phyloP scores from a whole-genome alignment of 305 asterid genomes.

The Coffea humblotiana region DNA sequence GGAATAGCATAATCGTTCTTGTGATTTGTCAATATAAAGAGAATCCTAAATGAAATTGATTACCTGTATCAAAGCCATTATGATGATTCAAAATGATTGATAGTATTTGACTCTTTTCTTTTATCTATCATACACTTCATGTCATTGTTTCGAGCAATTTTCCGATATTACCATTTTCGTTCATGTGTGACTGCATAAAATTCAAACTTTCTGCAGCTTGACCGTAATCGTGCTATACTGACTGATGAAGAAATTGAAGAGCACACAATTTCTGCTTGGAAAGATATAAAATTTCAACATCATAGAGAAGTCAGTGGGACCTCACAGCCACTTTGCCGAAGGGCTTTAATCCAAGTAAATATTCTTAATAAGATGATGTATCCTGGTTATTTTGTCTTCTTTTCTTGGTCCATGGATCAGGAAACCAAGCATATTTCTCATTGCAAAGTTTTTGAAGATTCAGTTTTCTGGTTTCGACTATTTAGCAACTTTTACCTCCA shows the following conservation, averaged over 20 bases:
- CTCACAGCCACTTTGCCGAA: conserved; percentile 34
- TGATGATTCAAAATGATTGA: not conserved
- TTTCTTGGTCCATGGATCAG: not conserved
- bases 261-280: conserved; percentile 66
- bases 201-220: conserved; percentile 48
- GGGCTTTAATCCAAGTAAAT: conserved; percentile 60
- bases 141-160: not conserved
- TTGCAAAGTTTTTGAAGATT: not conserved
- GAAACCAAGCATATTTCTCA: not conserved
- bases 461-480: not conserved
- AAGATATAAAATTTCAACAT: conserved; percentile 43
- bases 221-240: conserved; percentile 38
- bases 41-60: not conserved
- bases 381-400: not conserved
- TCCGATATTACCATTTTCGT: not conserved
- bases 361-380: not conserved
- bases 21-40: not conserved
- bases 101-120: not conserved
- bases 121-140: not conserved
- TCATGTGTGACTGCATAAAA: conserved; percentile 6
- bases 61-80: not conserved
- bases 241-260: conserved; percentile 42
- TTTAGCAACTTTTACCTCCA: not conserved
- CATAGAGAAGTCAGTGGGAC: conserved; percentile 32
- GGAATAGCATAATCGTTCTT: not conserved